Percentiles rank a stretch among this genome's conserved stretches.
These are phyloP conservation scores for Pseudogymnoascus sp. DNA, from an alignment of 2,329 filamentous ascomycete species.

Conservation along the genomic window DNA sequence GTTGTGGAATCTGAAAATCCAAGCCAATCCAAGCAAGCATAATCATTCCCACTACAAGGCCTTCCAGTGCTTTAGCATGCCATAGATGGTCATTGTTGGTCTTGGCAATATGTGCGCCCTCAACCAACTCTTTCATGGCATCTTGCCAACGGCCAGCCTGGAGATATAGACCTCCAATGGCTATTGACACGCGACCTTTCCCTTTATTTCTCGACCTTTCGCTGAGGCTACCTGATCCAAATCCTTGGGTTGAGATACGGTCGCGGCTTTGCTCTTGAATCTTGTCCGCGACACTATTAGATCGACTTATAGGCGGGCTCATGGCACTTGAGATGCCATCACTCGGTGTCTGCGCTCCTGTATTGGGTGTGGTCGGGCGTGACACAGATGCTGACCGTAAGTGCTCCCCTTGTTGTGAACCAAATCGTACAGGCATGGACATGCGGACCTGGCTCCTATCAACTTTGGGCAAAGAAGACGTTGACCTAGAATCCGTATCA, in stretches of 20 bases:
- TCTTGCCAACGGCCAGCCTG: slow-evolving; percentile 86
- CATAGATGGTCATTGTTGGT: slow-evolving; percentile 87
- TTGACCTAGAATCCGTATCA: slow-evolving; percentile 40
- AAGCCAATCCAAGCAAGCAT: slow-evolving; percentile 78
- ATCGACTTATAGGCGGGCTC: background rate
- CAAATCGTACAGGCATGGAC: slow-evolving; percentile 66
- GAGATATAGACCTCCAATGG: slow-evolving; percentile 79
- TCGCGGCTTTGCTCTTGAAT: slow-evolving; percentile 32
- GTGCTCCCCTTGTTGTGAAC: slow-evolving; percentile 31
- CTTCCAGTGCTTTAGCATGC: slow-evolving; percentile 91
- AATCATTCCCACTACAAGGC: slow-evolving; percentile 73
- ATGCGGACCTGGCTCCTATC: slow-evolving; percentile 63
- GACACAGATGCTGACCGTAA: slow-evolving; percentile 32
- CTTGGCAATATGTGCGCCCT: slow-evolving; percentile 70
- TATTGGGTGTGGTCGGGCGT: slow-evolving; percentile 22
- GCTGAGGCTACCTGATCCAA: slow-evolving; percentile 62
- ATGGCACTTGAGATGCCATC: slow-evolving; percentile 12
- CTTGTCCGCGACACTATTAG: slow-evolving; percentile 11
- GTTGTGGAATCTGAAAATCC: slow-evolving; percentile 67
- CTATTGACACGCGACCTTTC: slow-evolving; percentile 69
- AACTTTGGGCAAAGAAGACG: slow-evolving; percentile 43
- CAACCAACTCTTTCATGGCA: slow-evolving; percentile 73
- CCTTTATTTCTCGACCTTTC: slow-evolving; percentile 75
- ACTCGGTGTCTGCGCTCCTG: slow-evolving; percentile 33
- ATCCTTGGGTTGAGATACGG: slow-evolving; percentile 60